These are phyloP conservation scores for Candida jianshihensis DNA, from an alignment of 805 yeast species.

Conservation along the genomic window DNA sequence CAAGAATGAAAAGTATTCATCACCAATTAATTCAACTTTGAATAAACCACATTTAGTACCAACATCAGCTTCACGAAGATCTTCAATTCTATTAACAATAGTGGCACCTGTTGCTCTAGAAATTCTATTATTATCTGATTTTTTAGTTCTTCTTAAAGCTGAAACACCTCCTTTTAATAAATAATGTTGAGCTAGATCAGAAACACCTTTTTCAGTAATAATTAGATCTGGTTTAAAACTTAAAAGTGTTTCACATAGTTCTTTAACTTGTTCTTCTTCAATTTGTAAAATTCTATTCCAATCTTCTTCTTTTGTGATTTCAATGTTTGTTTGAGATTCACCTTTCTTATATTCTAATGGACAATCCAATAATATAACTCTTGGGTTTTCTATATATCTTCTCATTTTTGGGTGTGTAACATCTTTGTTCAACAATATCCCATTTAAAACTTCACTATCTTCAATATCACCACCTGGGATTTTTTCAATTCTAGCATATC, in stretches of 20 bases:
- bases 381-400: conserved; percentile 81
- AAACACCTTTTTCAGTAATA: conserved; percentile 96
- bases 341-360: conserved; percentile 98
- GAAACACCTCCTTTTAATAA: conserved; percentile 88
- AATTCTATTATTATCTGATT: conserved; percentile 92
- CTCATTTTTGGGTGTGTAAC: conserved; percentile 99
- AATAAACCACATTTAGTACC: conserved; percentile 88
- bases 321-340: conserved; percentile 96
- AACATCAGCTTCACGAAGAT: conserved; percentile 81
- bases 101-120: conserved; percentile 98
- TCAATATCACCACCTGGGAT: conserved; percentile 97
- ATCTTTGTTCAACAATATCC: conserved; percentile 90
- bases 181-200: conserved; percentile 96
- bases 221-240: conserved; percentile 88
- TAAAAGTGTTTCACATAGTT: conserved; percentile 78
- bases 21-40: conserved; percentile 93
- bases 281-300: conserved; percentile 93
- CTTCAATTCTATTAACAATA: conserved; percentile 92
- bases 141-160: conserved; percentile 88
- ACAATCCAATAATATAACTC: conserved; percentile 84
- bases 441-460: conserved; percentile 82
- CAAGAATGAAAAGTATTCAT: conserved; percentile 88
- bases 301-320: conserved; percentile 91
- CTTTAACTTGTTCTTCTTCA: conserved; percentile 94
- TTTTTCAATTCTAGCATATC: conserved; percentile 91